Evolutionary conservation across 768 basidiomycete genomes (phyloP).

Genomic region (Rhodosporidiobolus odoratus): DNA sequence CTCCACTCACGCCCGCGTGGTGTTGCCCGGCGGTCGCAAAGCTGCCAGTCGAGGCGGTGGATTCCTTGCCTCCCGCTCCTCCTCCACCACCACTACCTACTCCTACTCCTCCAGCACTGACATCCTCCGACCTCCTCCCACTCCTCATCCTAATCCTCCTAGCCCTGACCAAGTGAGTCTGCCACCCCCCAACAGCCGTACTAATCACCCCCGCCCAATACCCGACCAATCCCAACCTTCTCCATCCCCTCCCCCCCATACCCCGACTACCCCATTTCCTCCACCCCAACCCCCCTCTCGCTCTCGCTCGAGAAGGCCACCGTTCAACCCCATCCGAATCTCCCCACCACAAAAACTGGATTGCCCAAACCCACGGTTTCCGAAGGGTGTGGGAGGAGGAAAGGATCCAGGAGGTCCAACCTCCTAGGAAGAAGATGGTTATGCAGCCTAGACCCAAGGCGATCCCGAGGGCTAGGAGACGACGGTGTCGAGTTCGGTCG

Average conservation of each 20-base stretch:
- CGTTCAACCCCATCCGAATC: slow-evolving; percentile 33
- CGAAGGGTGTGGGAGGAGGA: slow-evolving; percentile 52
- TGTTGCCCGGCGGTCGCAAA: too few species aligned
- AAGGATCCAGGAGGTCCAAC: slow-evolving; percentile 82
- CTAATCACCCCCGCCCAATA: slow-evolving; percentile 80
- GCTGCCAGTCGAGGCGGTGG: neutral
- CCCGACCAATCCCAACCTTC: slow-evolving; percentile 64
- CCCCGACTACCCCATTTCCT: slow-evolving; percentile 55
- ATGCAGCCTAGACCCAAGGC: slow-evolving; percentile 70
- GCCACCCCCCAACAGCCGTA: slow-evolving; percentile 92
- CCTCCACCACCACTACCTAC: slow-evolving; percentile 44
- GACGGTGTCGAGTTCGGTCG: slow-evolving; percentile 74
- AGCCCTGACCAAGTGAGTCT: slow-evolving; percentile 74
- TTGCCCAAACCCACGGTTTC: slow-evolving; percentile 41
- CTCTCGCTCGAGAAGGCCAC: neutral
- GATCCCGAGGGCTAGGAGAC: slow-evolving; percentile 77
- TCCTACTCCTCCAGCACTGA: slow-evolving; percentile 42
- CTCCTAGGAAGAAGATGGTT: slow-evolving; percentile 73
- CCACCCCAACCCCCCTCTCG: slow-evolving; percentile 58
- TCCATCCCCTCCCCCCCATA: slow-evolving; percentile 61
- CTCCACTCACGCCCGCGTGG: neutral
- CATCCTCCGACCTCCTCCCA: slow-evolving; percentile 49
- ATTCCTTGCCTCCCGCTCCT: slow-evolving; percentile 9
- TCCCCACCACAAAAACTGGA: slow-evolving; percentile 30
- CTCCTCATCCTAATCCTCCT: slow-evolving; percentile 49